A percentile compares a stretch with the other conserved stretches of the same genome.
Conservation (phyloP, 768 basidiomycete genomes). For the Xanthoconium stramineum region DNA sequence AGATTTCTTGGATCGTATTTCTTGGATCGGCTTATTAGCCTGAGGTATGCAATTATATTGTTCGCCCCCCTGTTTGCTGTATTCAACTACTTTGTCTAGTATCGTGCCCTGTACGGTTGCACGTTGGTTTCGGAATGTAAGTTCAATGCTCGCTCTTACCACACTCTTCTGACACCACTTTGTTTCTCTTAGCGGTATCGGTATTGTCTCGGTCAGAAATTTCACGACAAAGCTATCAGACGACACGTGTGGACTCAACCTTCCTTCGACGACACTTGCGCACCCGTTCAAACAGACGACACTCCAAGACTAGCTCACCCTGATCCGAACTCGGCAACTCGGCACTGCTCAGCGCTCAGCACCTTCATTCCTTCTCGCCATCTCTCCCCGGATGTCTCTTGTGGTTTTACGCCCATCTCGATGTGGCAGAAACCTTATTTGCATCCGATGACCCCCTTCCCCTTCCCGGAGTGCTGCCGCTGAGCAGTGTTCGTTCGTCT, state of each 20-base stretch:
- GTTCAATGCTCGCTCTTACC: not conserved
- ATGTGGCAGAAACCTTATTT: constrained; percentile 9
- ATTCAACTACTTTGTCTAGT: not conserved
- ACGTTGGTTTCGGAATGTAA: constrained; percentile 1
- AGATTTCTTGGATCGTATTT: constrained; percentile 1
- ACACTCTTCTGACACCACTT: not conserved
- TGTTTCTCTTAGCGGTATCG: not conserved
- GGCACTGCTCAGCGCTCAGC: not conserved
- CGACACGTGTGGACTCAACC: constrained; percentile 8
- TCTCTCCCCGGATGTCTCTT: not conserved
- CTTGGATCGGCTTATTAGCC: not conserved
- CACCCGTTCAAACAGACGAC: constrained; percentile 13
- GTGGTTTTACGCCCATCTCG: constrained; percentile 2
- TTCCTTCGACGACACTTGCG: constrained; percentile 9
- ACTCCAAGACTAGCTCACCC: constrained; percentile 10
- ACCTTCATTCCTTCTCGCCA: no score
- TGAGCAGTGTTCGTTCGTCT: constrained; percentile 11
- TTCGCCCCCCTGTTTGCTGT: no score
- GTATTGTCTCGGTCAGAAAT: constrained; percentile 13
- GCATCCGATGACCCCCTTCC: constrained; percentile 3
- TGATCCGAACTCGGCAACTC: not conserved
- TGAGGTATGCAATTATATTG: not conserved
- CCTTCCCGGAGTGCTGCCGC: not conserved
- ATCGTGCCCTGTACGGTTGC: not conserved
- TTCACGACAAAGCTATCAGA: constrained; percentile 1